Conservation (phyloP, 2,329 filamentous ascomycete species). For the Metarhizium rileyi region DNA sequence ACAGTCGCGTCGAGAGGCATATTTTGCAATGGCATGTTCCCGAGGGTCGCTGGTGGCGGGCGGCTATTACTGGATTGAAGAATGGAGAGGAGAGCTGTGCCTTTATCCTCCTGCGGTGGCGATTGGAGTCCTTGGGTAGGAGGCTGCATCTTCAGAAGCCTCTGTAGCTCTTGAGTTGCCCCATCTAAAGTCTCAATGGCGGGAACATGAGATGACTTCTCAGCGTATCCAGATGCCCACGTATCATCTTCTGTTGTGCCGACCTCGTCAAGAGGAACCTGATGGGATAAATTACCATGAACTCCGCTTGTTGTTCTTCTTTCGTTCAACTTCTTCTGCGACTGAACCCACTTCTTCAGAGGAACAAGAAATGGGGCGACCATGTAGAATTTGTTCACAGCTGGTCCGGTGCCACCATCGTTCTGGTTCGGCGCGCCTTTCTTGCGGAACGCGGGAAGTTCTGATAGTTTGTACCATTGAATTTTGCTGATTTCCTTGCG, state of each 20-base stretch:
- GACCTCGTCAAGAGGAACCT: slow-evolving; percentile 39
- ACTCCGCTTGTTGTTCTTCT: slow-evolving; percentile 31
- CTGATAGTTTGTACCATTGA: slow-evolving; percentile 83
- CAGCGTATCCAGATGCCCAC: slow-evolving; percentile 29
- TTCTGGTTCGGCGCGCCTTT: slow-evolving; percentile 51
- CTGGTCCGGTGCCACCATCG: slow-evolving; percentile 45
- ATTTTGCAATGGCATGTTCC: slow-evolving; percentile 26
- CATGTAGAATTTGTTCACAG: slow-evolving; percentile 93
- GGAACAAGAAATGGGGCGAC: slow-evolving; percentile 84
- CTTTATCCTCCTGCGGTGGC: slow-evolving; percentile 31
- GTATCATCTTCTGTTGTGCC: slow-evolving; percentile 55
- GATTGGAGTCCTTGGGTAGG: slow-evolving; percentile 38
- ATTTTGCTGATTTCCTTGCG: slow-evolving; percentile 98
- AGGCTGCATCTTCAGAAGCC: slow-evolving; percentile 45
- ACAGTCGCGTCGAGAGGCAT: slow-evolving; percentile 47
- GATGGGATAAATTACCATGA: slow-evolving; percentile 31
- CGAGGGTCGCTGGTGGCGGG: slow-evolving; percentile 9
- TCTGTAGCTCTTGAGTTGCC: slow-evolving; percentile 42
- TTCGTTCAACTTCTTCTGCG: slow-evolving; percentile 66
- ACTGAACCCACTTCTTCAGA: slow-evolving; percentile 82
- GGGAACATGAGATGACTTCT: slow-evolving; percentile 23
- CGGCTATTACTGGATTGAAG: slow-evolving; percentile 29
- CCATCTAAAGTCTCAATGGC: slow-evolving; percentile 38
- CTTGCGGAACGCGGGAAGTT: slow-evolving; percentile 73
- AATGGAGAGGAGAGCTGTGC: slow-evolving; percentile 43